Evolutionary conservation across 164 flowering plant genomes (phyloP), one percentile per base, ranked within the genome.

Genomic region (Amborella trichopoda): DNA sequence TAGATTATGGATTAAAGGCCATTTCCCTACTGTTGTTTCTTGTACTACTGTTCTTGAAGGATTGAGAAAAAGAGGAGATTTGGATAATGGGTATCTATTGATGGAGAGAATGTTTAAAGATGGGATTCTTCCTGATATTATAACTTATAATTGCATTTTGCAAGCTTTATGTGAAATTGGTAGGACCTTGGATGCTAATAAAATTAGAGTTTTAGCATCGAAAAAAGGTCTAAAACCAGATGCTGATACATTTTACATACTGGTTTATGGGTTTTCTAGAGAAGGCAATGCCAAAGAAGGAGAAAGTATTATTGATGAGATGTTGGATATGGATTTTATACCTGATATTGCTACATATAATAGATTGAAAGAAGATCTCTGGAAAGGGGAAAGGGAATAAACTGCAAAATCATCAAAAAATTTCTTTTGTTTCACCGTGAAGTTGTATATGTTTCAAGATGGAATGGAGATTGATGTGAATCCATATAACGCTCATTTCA

Each of bases 261-360:
- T 88, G 68, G 73, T 84, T 44, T 53, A 47, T 44, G 96, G 98
- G 19, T 83, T 52, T 62, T 48, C 70, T 0, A 66, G 67, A 40
- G 94, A 90, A 56, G 81, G 78, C 16, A 71, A 28, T 43, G 66
- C 53, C 56, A 68, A 68, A 57, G 94, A 86, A 41, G 93, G 89
- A 26, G 73, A 78, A 54, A 40, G 28, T 16, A 28, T 90, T 51
- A 62, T 90, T 38, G 68, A 83, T 57, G 85, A 78, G 69, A 90
- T 90, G 98, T 61, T 90, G 72, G 98, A 90, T 53, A 67, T 44
- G 37, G 98, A 70, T 24, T 73, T 74, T 55, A 65, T 90, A 41
- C 77, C 82, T 56, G 94, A 83, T 61, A 60, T 90, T 68, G 76
- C 72, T 28, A 74, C 77, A 0, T 90, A 86, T 62, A 90, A 90